Base-by-base conservation (phyloP, 2,329 filamentous ascomycete genomes). In the Diaporthe eres region DNA sequence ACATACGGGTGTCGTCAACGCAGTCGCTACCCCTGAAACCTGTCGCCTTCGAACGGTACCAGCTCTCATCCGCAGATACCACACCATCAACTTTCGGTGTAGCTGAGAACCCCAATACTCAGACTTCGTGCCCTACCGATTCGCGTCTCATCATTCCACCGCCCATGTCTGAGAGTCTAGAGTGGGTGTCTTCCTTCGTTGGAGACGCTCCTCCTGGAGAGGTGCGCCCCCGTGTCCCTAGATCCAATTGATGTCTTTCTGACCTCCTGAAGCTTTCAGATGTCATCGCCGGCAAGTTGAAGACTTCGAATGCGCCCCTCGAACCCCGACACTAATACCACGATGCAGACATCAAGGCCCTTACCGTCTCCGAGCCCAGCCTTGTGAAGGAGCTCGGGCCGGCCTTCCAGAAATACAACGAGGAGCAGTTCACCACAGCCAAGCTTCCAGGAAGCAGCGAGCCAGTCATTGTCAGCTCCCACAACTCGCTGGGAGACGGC, bases 141-240 rank as follows among this genome's bases (percentile, higher is more conserved):
- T 53, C 37, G 58, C 22, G 15, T 17, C 28, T 25, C 19, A 25
- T 25, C 6, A 22, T 57, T 31, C 63, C 37, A 31, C 51, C 51
- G 17, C 58, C 74, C 60, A 84, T 85, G 80, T 81, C 87, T 25
- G 82, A 83, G 71, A 83, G 87, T 74, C 80, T 91, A 78, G 88
- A 91, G 77, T 92, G 92, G 74, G 88, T 95, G 79, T 94, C 95
- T 79, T 93, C 95, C 71, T 99, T 98, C 85, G 93, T 99, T 79
- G 93, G 98, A 87, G 95, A 95, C 82, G 95, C 97, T 81, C 97
- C 97, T 65, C 97, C 97, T 31, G 97, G 97, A 88, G 97, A 99
- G 94, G 96, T 98, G 91, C 81, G 86, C 84, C 78, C 78, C 77
- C 74, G 57, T 65, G n/a, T 12, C n/a, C 34, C 61, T 57, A 67